These are phyloP conservation scores for Penicillium sp. DNA, from an alignment of 2,329 filamentous ascomycete genomes.

Conservation along the genomic window DNA sequence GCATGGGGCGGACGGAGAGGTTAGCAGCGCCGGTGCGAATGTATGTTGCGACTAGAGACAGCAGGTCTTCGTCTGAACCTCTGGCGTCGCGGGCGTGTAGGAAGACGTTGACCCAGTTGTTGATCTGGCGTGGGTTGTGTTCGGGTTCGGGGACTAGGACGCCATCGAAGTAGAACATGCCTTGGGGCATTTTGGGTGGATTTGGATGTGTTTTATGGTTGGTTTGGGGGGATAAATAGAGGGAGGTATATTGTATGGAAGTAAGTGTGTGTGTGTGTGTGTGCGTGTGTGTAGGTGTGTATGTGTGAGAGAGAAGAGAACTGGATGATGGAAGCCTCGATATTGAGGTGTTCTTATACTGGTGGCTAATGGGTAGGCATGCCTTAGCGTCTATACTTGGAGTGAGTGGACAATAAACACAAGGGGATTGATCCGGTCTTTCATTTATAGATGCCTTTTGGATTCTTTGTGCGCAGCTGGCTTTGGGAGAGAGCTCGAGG, in stretches of 20 bases:
- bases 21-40: neutral
- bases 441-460: neutral
- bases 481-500: neutral
- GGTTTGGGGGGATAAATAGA: neutral
- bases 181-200: neutral
- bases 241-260: too few species aligned
- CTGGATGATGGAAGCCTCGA: too few species aligned
- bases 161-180: constrained; percentile 10
- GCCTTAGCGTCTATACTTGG: neutral
- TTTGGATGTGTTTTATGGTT: neutral
- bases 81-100: neutral
- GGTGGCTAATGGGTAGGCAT: neutral
- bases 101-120: constrained; percentile 10
- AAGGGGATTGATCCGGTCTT: neutral
- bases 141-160: constrained; percentile 5
- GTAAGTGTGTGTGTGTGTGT: too few species aligned
- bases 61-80: neutral
- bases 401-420: neutral
- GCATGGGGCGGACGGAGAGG: neutral
- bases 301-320: too few species aligned
- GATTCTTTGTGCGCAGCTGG: neutral
- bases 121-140: constrained; percentile 4
- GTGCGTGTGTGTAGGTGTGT: too few species aligned
- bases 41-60: neutral
- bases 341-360: neutral